Evolutionary conservation across 768 basidiomycete genomes (phyloP).

Genomic region (Trametes sanguinea): DNA sequence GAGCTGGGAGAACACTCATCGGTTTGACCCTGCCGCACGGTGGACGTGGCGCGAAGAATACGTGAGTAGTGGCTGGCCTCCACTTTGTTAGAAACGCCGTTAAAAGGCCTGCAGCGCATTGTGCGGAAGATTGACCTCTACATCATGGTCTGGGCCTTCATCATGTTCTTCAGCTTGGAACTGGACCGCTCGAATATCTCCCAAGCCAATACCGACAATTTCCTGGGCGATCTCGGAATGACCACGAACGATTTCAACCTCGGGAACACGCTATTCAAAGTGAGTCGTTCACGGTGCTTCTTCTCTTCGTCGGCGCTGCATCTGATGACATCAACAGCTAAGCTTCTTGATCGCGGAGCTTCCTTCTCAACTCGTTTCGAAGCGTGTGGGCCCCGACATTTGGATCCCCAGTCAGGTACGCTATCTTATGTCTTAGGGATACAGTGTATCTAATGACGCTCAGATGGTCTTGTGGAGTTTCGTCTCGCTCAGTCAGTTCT

Average conservation of each 20-base stretch:
- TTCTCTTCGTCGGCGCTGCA: not conserved
- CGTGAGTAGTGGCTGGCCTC: slow-evolving; percentile 32
- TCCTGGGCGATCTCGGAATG: slow-evolving; percentile 59
- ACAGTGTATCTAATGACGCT: not conserved
- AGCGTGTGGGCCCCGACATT: slow-evolving; percentile 65
- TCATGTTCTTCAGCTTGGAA: slow-evolving; percentile 67
- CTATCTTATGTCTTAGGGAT: not conserved
- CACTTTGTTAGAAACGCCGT: not conserved
- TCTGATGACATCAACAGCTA: slow-evolving; percentile 12
- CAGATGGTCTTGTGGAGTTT: slow-evolving; percentile 60
- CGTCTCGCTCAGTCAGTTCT: slow-evolving; percentile 59
- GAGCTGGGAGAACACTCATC: slow-evolving; percentile 59
- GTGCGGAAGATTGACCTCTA: slow-evolving; percentile 61
- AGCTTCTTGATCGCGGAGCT: slow-evolving; percentile 49
- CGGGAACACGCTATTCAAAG: slow-evolving; percentile 59
- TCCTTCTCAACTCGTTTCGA: slow-evolving; percentile 68
- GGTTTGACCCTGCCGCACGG: slow-evolving; percentile 64
- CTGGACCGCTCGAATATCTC: slow-evolving; percentile 62
- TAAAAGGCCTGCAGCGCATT: slow-evolving; percentile 39
- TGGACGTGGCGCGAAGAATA: slow-evolving; percentile 76
- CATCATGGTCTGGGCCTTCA: slow-evolving; percentile 60
- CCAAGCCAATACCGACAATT: slow-evolving; percentile 71
- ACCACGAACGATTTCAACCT: slow-evolving; percentile 67
- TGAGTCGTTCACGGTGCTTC: slow-evolving; percentile 33
- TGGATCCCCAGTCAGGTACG: slow-evolving; percentile 63